These are phyloP conservation scores for Lotus japonicus DNA, from an alignment of 306 rosid genomes.

Conservation along the genomic window DNA sequence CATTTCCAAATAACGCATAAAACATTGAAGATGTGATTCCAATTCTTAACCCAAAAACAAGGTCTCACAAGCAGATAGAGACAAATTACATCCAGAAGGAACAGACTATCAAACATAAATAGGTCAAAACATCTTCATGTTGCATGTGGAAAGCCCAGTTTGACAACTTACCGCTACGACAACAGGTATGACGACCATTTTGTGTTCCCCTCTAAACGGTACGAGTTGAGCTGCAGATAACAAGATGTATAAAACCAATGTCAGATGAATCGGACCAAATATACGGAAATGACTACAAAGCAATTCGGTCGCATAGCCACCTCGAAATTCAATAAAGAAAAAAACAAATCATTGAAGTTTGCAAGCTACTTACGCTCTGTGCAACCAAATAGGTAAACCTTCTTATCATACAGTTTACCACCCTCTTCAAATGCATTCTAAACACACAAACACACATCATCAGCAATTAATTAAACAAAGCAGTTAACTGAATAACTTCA, in stretches of 20 bases:
- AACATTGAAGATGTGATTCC: not conserved
- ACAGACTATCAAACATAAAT: not conserved
- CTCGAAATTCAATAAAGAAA: not conserved
- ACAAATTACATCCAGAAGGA: not conserved
- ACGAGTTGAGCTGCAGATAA: slow-evolving; percentile 74
- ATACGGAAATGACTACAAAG: not conserved
- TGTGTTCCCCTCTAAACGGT: slow-evolving; percentile 51
- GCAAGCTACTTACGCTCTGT: slow-evolving; percentile 54
- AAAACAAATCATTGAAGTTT: not conserved
- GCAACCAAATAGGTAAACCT: slow-evolving; percentile 78
- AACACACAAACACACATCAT: not conserved
- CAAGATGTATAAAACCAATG: not conserved
- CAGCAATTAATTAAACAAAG: not conserved
- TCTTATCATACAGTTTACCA: slow-evolving; percentile 52
- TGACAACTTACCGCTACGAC: slow-evolving; percentile 71
- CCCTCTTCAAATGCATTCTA: slow-evolving; percentile 80
- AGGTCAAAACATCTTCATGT: not conserved
- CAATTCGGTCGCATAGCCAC: not conserved
- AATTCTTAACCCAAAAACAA: not conserved
- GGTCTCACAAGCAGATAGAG: not conserved
- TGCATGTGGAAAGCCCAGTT: not conserved
- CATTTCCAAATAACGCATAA: not conserved
- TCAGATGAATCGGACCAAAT: not conserved
- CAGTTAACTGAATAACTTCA: no score
- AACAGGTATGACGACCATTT: slow-evolving; percentile 67